A percentile compares a stretch with the other conserved stretches of the same genome.
Evolutionary conservation across 1,284 basidiomycete genomes (phyloP).

Genomic region (Meripilus lineatus): DNA sequence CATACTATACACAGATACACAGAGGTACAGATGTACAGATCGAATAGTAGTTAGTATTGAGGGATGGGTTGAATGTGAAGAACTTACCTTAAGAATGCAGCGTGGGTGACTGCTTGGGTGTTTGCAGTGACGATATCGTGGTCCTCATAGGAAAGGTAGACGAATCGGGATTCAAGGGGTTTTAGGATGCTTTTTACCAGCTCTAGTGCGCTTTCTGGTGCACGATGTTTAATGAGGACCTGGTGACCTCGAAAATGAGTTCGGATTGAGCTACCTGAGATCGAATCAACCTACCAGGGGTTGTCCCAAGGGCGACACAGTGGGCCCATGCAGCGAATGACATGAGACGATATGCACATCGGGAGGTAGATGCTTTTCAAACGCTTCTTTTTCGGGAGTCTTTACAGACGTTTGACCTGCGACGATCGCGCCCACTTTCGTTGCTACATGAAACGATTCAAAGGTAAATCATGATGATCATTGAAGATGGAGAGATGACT

Average conservation of each 20-base stretch:
- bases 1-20: conserved; percentile 61
- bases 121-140: conserved; percentile 97
- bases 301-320: conserved; percentile 87
- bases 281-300: conserved; percentile 62
- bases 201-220: conserved; percentile 64
- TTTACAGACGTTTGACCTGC: conserved; percentile 97
- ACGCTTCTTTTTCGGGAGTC: conserved; percentile 88
- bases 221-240: conserved; percentile 90
- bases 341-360: conserved; percentile 91
- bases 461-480: background rate
- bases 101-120: conserved; percentile 97
- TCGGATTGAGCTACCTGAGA: background rate
- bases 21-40: background rate
- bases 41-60: background rate
- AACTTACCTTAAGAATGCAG: conserved; percentile 87
- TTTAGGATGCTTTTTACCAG: conserved; percentile 84
- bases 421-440: conserved; percentile 90
- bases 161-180: conserved; percentile 83
- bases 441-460: conserved; percentile 47
- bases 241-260: conserved; percentile 27
- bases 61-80: background rate
- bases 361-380: conserved; percentile 82
- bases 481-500: conserved; percentile 23
- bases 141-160: conserved; percentile 92
- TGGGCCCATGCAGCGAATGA: conserved; percentile 94